Evolutionary conservation across 208 protist genomes (phyloP).

Genomic region (Leishmania lainsoni): DNA sequence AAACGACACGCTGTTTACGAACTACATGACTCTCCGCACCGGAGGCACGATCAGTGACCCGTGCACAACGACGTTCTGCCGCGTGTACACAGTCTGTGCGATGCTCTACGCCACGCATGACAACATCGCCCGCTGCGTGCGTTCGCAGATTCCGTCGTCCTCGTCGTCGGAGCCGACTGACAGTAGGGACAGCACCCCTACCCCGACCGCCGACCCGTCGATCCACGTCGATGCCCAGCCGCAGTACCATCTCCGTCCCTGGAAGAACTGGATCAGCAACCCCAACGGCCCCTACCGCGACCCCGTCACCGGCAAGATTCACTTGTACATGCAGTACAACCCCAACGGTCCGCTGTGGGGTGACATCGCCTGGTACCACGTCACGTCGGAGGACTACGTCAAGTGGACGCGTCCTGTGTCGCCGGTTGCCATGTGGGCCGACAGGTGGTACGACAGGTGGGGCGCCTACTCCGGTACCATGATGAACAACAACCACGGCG

Average conservation of each 20-base stretch:
- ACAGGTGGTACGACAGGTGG: constrained; percentile 53
- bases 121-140: constrained; percentile 46
- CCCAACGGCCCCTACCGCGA: constrained; percentile 68
- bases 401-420: constrained; percentile 41
- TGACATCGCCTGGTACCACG: constrained; percentile 66
- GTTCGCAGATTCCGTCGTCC: constrained; percentile 2
- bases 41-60: constrained; percentile 37
- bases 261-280: constrained; percentile 64
- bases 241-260: constrained; percentile 55
- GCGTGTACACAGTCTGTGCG: constrained; percentile 48
- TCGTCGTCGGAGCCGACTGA: neutral
- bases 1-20: constrained; percentile 44
- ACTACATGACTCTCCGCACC: constrained; percentile 56
- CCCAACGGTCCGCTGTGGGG: constrained; percentile 56
- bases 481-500: constrained; percentile 40
- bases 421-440: constrained; percentile 34
- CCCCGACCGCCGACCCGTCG: neutral
- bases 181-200: constrained; percentile 13
- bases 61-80: constrained; percentile 61
- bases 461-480: constrained; percentile 60
- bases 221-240: constrained; percentile 27
- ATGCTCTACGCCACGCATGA: constrained; percentile 47
- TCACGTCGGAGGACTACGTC: constrained; percentile 62
- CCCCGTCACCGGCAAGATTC: constrained; percentile 51
- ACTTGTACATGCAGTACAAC: constrained; percentile 78